Conservation (phyloP, 2,329 filamentous ascomycete species). For the Apiospora marii region DNA sequence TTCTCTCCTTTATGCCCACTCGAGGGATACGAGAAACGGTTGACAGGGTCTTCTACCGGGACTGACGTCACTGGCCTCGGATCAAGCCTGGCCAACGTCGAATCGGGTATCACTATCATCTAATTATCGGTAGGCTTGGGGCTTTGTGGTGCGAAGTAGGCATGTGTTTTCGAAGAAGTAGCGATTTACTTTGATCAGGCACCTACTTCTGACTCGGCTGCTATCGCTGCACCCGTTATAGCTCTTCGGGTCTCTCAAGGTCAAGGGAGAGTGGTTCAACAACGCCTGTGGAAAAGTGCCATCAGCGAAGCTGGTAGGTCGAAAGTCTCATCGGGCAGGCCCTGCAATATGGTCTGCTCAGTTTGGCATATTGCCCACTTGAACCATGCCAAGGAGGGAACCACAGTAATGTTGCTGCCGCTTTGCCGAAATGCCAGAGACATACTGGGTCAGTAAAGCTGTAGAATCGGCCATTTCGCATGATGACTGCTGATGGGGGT, state of each 20-base stretch:
- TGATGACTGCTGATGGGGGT: too few relatives aligned
- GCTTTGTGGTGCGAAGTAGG: not conserved
- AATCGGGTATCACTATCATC: not conserved
- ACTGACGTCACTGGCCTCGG: not conserved
- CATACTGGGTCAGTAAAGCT: too few relatives aligned
- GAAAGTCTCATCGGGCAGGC: too few relatives aligned
- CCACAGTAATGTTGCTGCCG: too few relatives aligned
- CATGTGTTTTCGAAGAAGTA: not conserved
- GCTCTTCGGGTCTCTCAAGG: not conserved
- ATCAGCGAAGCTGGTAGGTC: not conserved
- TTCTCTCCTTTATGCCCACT: not conserved
- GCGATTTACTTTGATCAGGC: not conserved
- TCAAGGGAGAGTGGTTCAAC: not conserved
- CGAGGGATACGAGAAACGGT: not conserved
- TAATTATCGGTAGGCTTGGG: not conserved
- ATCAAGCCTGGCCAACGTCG: not conserved
- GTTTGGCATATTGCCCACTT: not conserved
- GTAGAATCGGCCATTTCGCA: too few relatives aligned
- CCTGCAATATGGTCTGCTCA: not conserved
- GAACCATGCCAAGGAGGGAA: not conserved
- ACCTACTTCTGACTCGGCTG: conserved; percentile 1
- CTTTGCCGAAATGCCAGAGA: too few relatives aligned
- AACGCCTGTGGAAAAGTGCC: not conserved
- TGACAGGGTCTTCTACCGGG: not conserved
- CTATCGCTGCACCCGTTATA: not conserved